Percentiles rank a stretch among this genome's conserved stretches.
These are phyloP conservation scores for Tetrapisispora namnaoensis DNA, from an alignment of 805 yeast genomes.

Conservation along the genomic window DNA sequence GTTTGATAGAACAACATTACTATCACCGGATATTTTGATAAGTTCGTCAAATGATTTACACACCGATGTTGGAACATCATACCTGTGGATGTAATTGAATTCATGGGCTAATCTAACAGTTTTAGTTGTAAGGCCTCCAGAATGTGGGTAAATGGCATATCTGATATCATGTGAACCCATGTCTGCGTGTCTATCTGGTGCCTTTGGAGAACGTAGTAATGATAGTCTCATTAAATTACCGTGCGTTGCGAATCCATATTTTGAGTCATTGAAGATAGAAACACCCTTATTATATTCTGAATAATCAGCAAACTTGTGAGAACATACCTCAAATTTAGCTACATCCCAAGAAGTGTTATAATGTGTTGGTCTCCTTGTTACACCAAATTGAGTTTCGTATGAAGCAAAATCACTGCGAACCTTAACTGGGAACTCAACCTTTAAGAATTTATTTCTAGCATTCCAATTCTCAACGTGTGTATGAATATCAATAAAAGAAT, in stretches of 20 bases:
- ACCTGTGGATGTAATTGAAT: slow-evolving; percentile 49
- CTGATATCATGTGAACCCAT: slow-evolving; percentile 79
- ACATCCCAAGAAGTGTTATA: slow-evolving; percentile 93
- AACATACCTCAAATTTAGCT: slow-evolving; percentile 92
- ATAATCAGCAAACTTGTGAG: slow-evolving; percentile 87
- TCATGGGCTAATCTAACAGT: slow-evolving; percentile 70
- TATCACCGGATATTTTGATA: slow-evolving; percentile 37
- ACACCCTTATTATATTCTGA: slow-evolving; percentile 86
- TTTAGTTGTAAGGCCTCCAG: slow-evolving; percentile 50
- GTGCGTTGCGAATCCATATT: slow-evolving; percentile 87
- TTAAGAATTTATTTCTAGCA: slow-evolving; percentile 77
- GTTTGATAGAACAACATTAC: slow-evolving; percentile 58
- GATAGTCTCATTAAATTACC: slow-evolving; percentile 89
- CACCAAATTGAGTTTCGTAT: slow-evolving; percentile 91
- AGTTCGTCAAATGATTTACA: slow-evolving; percentile 21
- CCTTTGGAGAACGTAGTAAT: slow-evolving; percentile 80
- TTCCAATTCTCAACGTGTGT: slow-evolving; percentile 69
- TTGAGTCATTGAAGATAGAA: slow-evolving; percentile 68
- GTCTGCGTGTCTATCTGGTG: slow-evolving; percentile 91
- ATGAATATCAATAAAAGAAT: slow-evolving; percentile 40
- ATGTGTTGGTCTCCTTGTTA: slow-evolving; percentile 87
- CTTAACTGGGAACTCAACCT: slow-evolving; percentile 91
- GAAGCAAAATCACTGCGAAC: slow-evolving; percentile 66
- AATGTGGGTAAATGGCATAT: slow-evolving; percentile 79
- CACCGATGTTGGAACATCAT: slow-evolving; percentile 12